Base-by-base conservation (phyloP, 2,329 filamentous ascomycete species). In the Didymella pinodella region DNA sequence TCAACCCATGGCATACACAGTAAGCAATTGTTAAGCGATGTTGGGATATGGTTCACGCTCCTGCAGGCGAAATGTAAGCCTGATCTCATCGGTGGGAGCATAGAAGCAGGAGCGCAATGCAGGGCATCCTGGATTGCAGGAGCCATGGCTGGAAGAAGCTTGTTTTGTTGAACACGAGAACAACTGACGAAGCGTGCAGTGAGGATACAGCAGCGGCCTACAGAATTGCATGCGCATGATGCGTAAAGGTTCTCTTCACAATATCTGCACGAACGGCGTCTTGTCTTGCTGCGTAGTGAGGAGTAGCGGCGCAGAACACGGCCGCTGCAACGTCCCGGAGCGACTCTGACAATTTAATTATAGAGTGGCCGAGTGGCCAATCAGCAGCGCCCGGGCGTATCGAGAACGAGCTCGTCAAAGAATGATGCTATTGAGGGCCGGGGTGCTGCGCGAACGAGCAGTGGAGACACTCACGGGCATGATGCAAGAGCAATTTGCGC, bases 401-500 rank as follows among this genome's bases (percentile, higher is more conserved):
- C 41, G 50, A 60, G 52, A 48, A 52, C 34, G 51, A 52, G 57
- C 43, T 38, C 34, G 43, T 48, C n/a, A 51, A 43, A 29, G 28
- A 26, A 52, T 40, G 44, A 48, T 55, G 52, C 34, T 43, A 60
- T 48, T 14, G 44, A 40, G 11, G 36, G 29, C 47, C 36, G 36
- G 52, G 46, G 40, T 44, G 47, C 29, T 7, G 28, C 28, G 26
- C 57, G 53, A 50, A 61, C 49, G 48, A 46, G 54, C 52, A 52
- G 47, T 29, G 46, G 46, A 49, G 54, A 44, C 48, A 40, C 38
- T 32, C 41, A 43, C 26, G 44, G 48, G 48, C 52, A 63, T 62
- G 56, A 55, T 59, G 64, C 52, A 57, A 55, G 47, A 10, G 49
- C 49, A 55, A 46, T 59, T 22, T 49, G 53, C 48, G 46, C 51